Evolutionary conservation across 2,329 filamentous ascomycete genomes (phyloP).

Genomic region (Juglanconis juglandina): DNA sequence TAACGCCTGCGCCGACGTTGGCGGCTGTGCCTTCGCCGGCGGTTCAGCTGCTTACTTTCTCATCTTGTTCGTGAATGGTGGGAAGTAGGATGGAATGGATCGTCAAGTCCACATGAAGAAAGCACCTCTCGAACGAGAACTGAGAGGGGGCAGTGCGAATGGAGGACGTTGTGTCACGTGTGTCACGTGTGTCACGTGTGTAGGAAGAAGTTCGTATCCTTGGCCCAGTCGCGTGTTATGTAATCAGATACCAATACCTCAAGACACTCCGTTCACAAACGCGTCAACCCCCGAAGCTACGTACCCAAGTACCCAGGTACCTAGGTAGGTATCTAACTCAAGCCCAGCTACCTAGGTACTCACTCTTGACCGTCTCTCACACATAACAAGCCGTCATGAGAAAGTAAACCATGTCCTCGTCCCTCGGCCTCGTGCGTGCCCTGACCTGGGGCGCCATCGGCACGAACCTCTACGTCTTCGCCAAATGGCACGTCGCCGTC

Average conservation of each 20-base stretch:
- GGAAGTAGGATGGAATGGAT: not conserved
- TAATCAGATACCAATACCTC: not conserved
- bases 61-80: not conserved
- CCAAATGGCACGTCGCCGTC: not conserved
- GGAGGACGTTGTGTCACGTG: no score
- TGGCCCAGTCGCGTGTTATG: not conserved
- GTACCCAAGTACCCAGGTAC: no score
- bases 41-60: not conserved
- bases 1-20: conserved; percentile 3
- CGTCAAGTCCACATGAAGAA: no score
- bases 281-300: not conserved
- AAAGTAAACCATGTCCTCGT: not conserved
- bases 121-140: no score
- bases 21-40: conserved; percentile 6
- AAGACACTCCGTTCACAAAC: not conserved
- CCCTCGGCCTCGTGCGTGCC: not conserved
- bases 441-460: conserved; percentile 19
- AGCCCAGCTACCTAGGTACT: no score
- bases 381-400: no score
- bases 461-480: conserved; percentile 12
- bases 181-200: no score
- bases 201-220: no score
- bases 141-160: no score
- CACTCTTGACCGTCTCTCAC: no score
- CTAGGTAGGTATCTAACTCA: no score